Evolutionary conservation across 2,329 filamentous ascomycete species (phyloP).

Genomic region (Amphichorda felina): DNA sequence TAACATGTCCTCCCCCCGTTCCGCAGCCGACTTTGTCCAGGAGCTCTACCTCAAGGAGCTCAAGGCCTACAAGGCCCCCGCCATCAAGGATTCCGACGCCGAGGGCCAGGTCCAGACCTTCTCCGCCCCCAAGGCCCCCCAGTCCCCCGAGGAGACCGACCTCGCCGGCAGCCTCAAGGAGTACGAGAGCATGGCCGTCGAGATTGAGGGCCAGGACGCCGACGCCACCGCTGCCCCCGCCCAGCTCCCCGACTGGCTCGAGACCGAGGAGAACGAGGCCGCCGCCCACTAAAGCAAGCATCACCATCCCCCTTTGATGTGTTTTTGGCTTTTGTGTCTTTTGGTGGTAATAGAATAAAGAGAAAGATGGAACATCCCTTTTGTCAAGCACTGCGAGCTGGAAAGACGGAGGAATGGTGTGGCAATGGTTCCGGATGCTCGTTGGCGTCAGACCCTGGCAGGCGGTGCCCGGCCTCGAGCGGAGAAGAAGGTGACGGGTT

Average conservation of each 20-base stretch:
- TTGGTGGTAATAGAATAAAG: not conserved
- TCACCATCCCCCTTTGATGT: too few species aligned
- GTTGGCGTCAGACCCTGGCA: constrained; percentile 1
- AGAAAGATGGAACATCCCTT: not conserved
- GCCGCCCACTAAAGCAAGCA: constrained; percentile 31
- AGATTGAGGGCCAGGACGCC: constrained; percentile 79
- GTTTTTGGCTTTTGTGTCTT: constrained; percentile 4
- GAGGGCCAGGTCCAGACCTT: constrained; percentile 90
- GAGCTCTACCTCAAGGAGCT: constrained; percentile 96
- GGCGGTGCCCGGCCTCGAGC: not conserved
- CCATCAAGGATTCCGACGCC: constrained; percentile 75
- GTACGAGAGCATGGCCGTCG: constrained; percentile 89
- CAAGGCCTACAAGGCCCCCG: constrained; percentile 82
- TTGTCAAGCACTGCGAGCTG: not conserved
- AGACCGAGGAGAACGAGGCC: constrained; percentile 55
- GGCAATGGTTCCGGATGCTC: not conserved
- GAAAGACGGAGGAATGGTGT: not conserved
- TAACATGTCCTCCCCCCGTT: not conserved
- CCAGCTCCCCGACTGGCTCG: constrained; percentile 64
- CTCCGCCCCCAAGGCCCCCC: constrained; percentile 63
- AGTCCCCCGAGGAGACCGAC: constrained; percentile 87
- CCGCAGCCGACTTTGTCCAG: constrained; percentile 85
- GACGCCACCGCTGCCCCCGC: constrained; percentile 45
- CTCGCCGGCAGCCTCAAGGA: constrained; percentile 84
- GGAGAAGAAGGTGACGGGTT: not conserved